phyloP scores from a whole-genome alignment of 768 basidiomycete species.

The Lactifluus piperatus region DNA sequence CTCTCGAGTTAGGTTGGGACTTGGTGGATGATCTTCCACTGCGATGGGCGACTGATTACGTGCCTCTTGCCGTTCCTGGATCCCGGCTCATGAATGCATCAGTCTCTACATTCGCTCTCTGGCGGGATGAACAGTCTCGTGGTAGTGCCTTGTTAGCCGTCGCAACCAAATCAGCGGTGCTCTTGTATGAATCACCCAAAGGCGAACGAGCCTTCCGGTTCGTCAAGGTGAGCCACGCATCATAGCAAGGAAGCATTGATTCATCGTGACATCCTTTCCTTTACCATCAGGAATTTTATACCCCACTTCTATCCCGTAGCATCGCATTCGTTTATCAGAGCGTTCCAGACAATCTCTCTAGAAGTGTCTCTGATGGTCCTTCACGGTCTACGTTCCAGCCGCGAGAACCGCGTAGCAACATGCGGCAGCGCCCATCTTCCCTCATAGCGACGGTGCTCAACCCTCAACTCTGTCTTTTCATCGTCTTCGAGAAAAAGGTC shows the following conservation, averaged over 20 bases:
- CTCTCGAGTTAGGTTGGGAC: slow-evolving; percentile 39
- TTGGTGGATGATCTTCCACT: slow-evolving; percentile 63
- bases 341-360: slow-evolving; percentile 40
- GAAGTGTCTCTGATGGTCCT: slow-evolving; percentile 35
- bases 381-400: slow-evolving; percentile 16
- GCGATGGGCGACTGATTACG: slow-evolving; percentile 83
- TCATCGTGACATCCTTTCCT: background rate
- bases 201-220: slow-evolving; percentile 79
- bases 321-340: slow-evolving; percentile 65
- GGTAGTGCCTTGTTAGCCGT: slow-evolving; percentile 56
- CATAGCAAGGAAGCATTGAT: background rate
- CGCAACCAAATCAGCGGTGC: slow-evolving; percentile 62
- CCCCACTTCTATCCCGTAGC: slow-evolving; percentile 56
- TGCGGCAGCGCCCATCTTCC: background rate
- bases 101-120: slow-evolving; percentile 60
- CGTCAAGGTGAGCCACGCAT: slow-evolving; percentile 47
- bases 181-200: slow-evolving; percentile 74
- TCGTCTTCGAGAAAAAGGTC: slow-evolving; percentile 82
- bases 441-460: slow-evolving; percentile 40
- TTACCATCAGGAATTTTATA: slow-evolving; percentile 66
- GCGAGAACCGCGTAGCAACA: slow-evolving; percentile 1
- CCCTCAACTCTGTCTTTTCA: slow-evolving; percentile 69
- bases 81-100: slow-evolving; percentile 52
- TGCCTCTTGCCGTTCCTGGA: slow-evolving; percentile 60
- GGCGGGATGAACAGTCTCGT: slow-evolving; percentile 44